Conservation (phyloP, 2,329 filamentous ascomycete species). For the Fusarium torreyae region DNA sequence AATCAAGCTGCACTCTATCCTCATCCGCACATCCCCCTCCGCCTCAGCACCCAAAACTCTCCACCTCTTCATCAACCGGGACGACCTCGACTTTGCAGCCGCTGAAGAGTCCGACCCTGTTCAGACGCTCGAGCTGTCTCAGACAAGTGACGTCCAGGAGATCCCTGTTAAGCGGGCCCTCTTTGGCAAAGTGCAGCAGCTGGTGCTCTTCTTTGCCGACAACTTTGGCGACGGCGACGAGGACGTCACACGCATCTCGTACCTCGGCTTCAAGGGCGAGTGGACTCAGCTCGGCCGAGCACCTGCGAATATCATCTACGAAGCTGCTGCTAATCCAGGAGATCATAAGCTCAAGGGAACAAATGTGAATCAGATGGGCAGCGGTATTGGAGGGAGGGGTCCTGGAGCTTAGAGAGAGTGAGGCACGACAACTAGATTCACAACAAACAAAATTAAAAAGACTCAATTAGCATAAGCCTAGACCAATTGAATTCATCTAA, state of each 20-base stretch:
- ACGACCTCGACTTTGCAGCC: slow-evolving; percentile 86
- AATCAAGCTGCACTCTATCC: slow-evolving; percentile 90
- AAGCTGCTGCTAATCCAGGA: slow-evolving; percentile 90
- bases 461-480: neutral
- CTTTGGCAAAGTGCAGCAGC: slow-evolving; percentile 86
- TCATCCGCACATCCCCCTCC: slow-evolving; percentile 83
- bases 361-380: slow-evolving; percentile 68
- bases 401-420: slow-evolving; percentile 50
- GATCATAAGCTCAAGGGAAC: slow-evolving; percentile 83
- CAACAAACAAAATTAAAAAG: neutral
- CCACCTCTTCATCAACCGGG: slow-evolving; percentile 88
- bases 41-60: slow-evolving; percentile 83
- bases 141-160: slow-evolving; percentile 87
- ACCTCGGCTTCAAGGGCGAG: slow-evolving; percentile 94
- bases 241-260: slow-evolving; percentile 83
- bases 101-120: slow-evolving; percentile 79
- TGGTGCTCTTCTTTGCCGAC: slow-evolving; percentile 91
- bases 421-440: neutral
- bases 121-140: slow-evolving; percentile 83
- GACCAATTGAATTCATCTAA: neutral
- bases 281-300: slow-evolving; percentile 84
- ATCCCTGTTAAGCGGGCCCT: slow-evolving; percentile 88
- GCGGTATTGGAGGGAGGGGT: slow-evolving; percentile 64
- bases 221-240: slow-evolving; percentile 88
- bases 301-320: slow-evolving; percentile 89